Evolutionary conservation across 768 basidiomycete species (phyloP).

Genomic region (Russula brevipes): DNA sequence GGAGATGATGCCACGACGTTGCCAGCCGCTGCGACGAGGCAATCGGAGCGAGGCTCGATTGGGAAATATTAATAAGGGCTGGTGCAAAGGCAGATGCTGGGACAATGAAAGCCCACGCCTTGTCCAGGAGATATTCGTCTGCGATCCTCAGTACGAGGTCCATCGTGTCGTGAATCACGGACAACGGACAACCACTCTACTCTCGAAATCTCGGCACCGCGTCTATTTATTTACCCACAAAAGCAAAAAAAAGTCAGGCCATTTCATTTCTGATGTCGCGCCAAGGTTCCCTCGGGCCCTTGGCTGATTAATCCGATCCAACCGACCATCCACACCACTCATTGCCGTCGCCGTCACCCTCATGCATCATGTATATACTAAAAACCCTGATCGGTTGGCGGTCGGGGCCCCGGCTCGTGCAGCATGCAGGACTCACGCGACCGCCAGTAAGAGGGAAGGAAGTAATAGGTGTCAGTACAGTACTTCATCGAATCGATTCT

Average conservation of each 20-base stretch:
- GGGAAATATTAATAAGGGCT: conserved; percentile 22
- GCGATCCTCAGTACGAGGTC: conserved; percentile 71
- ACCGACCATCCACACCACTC: background rate
- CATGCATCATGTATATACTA: too few species aligned
- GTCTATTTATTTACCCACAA: background rate
- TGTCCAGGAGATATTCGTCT: conserved; percentile 75
- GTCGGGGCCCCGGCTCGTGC: too few species aligned
- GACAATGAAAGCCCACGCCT: conserved; percentile 66
- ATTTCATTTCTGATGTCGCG: background rate
- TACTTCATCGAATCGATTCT: too few species aligned
- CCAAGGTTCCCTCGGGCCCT: background rate
- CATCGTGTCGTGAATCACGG: conserved; percentile 42
- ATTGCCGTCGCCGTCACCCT: too few species aligned
- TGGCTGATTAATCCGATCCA: background rate
- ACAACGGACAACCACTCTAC: background rate
- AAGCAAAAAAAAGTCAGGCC: conserved; percentile 7
- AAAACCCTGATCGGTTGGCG: too few species aligned
- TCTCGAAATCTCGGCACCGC: background rate
- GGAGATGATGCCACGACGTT: conserved; percentile 39
- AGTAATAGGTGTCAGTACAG: too few species aligned
- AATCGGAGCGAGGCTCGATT: conserved; percentile 25
- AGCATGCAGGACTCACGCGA: too few species aligned
- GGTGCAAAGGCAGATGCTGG: conserved; percentile 42
- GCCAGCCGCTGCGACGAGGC: conserved; percentile 34
- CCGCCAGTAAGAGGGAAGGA: too few species aligned